These are phyloP conservation scores for Neurospora sp. DNA, from an alignment of 495 filamentous ascomycete genomes.

Conservation along the genomic window DNA sequence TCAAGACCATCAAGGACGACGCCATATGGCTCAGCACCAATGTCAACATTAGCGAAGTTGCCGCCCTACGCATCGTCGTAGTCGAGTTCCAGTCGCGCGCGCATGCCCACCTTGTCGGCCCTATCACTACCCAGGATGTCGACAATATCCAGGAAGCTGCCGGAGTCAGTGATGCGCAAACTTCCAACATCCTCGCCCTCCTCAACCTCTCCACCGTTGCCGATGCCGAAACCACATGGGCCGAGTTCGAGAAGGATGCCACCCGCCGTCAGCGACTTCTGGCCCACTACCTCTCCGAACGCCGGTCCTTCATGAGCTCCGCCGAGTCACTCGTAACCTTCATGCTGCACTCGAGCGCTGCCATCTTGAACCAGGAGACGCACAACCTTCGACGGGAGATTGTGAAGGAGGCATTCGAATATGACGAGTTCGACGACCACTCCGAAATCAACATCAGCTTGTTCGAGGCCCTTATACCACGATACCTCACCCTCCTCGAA, in stretches of 20 bases:
- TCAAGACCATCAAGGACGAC: constrained; percentile 77
- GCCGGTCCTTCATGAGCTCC: constrained; percentile 43
- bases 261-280: constrained; percentile 53
- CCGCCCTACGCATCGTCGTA: constrained; percentile 68
- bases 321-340: constrained; percentile 34
- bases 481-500: constrained; percentile 27
- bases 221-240: constrained; percentile 39
- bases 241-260: constrained; percentile 45
- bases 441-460: constrained; percentile 5
- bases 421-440: constrained; percentile 3
- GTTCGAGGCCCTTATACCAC: constrained; percentile 28
- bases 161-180: constrained; percentile 45
- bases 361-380: constrained; percentile 15
- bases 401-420: constrained; percentile 13
- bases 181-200: constrained; percentile 33
- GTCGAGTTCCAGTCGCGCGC: constrained; percentile 76
- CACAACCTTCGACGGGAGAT: constrained; percentile 18
- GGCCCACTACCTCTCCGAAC: constrained; percentile 59
- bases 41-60: constrained; percentile 67
- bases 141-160: constrained; percentile 56
- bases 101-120: constrained; percentile 49
- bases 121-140: constrained; percentile 57
- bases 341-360: constrained; percentile 24
- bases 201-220: constrained; percentile 29
- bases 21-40: constrained; percentile 73